Evolutionary conservation across 176 grass and related monocot genomes (phyloP), one percentile per base, ranked within the genome.

Genomic region (Oryza glaberrima): DNA sequence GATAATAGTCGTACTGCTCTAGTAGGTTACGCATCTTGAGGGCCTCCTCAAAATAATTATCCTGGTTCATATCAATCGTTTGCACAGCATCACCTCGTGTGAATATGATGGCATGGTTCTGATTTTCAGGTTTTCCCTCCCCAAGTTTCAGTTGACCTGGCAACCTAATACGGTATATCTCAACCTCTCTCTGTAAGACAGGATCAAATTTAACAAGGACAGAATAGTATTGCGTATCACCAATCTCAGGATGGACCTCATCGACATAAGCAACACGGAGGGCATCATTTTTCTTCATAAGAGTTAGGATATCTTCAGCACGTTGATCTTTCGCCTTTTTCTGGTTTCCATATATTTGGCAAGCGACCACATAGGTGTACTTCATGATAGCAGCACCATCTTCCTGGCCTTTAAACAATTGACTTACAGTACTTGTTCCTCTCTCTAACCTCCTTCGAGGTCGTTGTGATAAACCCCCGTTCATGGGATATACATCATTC

Each of bases 1-100:
- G 70, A 67, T 92, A 78, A 87, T 95, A 90, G 20, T 80, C 85
- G 81, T 98, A 98, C 63, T 98, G 93, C 83, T 98, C 78, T 70
- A 98, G 84, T 38, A 98, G 86, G 76, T 98, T 98, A 78, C 96
- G 93, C 96, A 98, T 98, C 85, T 98, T 98, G 25, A 98, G 91
- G 69, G 96, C 96, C 89, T 98, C 96, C 70, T 98, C 96, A 83
- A 98, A 94, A 74, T 90, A 98, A 73, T 95, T 95, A 78, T 98
- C 93, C 78, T 98, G 96, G 74, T 98, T 98, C 96, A 98, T 98
- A 78, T 98, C 96, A 75, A 98, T 98, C 8, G 96, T 98, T 79
- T 98, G 96, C 54, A 94, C 81, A 35, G 96, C 96, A 69, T 98
- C 88, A 0, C 96, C 96, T 83, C 96, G 91, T 41, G 96, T 98